phyloP scores from a whole-genome alignment of 140 eudicot genomes.

The Cichorium intybus region DNA sequence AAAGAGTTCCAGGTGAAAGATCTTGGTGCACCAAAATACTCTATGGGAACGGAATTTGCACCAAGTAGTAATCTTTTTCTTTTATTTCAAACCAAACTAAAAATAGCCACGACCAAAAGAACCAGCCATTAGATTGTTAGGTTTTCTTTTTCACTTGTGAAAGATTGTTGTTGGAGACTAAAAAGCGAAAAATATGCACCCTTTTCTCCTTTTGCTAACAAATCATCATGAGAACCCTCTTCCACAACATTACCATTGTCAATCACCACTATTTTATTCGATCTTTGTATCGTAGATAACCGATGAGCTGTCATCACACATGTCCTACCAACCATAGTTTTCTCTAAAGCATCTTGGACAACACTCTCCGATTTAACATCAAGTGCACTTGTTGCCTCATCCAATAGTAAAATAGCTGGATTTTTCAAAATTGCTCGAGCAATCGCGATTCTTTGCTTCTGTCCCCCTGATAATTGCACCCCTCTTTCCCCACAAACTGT shows the following conservation, averaged over 20 bases:
- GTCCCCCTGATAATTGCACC: slow-evolving; percentile 58
- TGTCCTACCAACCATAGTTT: slow-evolving; percentile 49
- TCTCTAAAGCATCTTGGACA: slow-evolving; percentile 59
- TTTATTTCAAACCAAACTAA: too few relatives aligned
- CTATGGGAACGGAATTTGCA: too few relatives aligned
- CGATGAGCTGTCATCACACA: slow-evolving; percentile 57
- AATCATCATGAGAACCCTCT: slow-evolving; percentile 25
- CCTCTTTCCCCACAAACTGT: slow-evolving; percentile 65
- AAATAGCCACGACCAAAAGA: not conserved
- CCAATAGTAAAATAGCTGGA: slow-evolving; percentile 46
- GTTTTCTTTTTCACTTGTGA: slow-evolving; percentile 3
- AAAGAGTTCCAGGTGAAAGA: too few relatives aligned
- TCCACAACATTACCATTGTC: slow-evolving; percentile 37
- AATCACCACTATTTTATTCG: slow-evolving; percentile 49
- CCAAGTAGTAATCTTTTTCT: too few relatives aligned
- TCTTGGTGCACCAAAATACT: too few relatives aligned
- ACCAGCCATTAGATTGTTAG: not conserved
- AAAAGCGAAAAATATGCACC: slow-evolving; percentile 30
- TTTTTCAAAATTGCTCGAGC: slow-evolving; percentile 59
- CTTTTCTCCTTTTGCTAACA: slow-evolving; percentile 26
- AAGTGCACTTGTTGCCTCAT: slow-evolving; percentile 62
- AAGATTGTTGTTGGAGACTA: slow-evolving; percentile 22
- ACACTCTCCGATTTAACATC: slow-evolving; percentile 47
- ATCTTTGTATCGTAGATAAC: slow-evolving; percentile 49
- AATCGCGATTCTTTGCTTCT: slow-evolving; percentile 53